phyloP scores from a whole-genome alignment of 2,329 filamentous ascomycete species.

The Exophiala calicioides region DNA sequence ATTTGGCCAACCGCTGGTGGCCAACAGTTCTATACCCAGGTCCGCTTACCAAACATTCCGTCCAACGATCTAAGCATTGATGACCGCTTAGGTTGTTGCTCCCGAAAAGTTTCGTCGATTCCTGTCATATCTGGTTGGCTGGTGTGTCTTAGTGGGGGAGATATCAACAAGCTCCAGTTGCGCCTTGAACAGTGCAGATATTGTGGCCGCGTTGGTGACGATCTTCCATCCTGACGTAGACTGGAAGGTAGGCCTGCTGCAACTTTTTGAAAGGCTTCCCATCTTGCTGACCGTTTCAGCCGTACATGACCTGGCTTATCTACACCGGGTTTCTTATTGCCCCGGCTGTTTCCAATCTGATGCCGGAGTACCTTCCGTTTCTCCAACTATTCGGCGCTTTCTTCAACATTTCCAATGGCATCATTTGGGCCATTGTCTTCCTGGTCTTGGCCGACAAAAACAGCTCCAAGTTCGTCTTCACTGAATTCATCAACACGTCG shows the following conservation, averaged over 20 bases:
- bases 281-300: constrained; percentile 13
- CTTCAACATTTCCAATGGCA: constrained; percentile 24
- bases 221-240: constrained; percentile 22
- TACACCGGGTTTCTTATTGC: constrained; percentile 25
- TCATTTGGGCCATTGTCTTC: constrained; percentile 27
- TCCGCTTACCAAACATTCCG: background rate
- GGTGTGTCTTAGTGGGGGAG: constrained; percentile 27
- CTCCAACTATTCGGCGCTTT: constrained; percentile 26
- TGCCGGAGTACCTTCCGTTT: constrained; percentile 23
- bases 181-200: constrained; percentile 27
- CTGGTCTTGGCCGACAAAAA: constrained; percentile 32
- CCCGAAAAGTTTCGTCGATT: constrained; percentile 21
- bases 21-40: constrained; percentile 27
- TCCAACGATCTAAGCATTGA: background rate
- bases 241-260: constrained; percentile 23
- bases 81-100: constrained; percentile 17
- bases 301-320: constrained; percentile 28
- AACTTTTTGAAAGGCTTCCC: background rate
- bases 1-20: constrained; percentile 28
- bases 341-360: constrained; percentile 23
- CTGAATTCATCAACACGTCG: constrained; percentile 53
- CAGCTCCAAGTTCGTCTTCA: constrained; percentile 52
- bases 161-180: constrained; percentile 26
- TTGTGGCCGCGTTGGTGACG: constrained; percentile 24
- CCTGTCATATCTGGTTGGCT: constrained; percentile 25